Evolutionary conservation across 257 asterid species (phyloP).

Genomic region (Forsythia viridissima): DNA sequence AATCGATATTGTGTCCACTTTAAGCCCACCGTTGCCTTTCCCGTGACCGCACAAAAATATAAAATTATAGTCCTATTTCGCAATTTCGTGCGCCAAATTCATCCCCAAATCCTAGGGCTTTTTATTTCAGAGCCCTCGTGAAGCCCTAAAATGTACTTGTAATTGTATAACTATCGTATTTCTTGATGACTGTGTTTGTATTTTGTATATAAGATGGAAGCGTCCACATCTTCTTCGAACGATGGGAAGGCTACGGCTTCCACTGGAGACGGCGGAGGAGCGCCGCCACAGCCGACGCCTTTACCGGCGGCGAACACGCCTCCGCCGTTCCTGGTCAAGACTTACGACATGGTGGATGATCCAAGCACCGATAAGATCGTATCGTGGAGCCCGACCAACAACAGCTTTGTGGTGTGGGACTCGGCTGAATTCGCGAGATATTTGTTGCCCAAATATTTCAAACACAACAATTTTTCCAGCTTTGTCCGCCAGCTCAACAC

Average conservation of each 20-base stretch:
- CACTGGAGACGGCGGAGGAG: constrained; percentile 29
- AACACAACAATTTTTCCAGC: constrained; percentile 85
- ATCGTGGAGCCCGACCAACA: constrained; percentile 74
- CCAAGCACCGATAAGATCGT: constrained; percentile 64
- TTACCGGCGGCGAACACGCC: constrained; percentile 54
- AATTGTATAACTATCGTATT: not conserved
- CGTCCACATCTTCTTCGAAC: constrained; percentile 3
- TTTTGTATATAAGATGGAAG: constrained; percentile 33
- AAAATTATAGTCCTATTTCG: not conserved
- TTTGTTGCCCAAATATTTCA: constrained; percentile 71
- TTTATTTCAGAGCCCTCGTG: not conserved
- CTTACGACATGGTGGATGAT: constrained; percentile 88
- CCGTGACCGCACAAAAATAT: not conserved
- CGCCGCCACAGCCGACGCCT: constrained; percentile 45
- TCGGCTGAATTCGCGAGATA: constrained; percentile 68
- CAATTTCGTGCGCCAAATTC: not conserved
- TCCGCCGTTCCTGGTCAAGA: constrained; percentile 80
- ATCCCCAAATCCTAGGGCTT: not conserved
- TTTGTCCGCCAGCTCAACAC: constrained; percentile 71
- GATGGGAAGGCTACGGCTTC: constrained; percentile 13
- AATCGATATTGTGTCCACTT: not conserved
- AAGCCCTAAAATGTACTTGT: not conserved
- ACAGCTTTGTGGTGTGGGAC: constrained; percentile 81
- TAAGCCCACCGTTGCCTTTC: not conserved
- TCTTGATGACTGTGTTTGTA: constrained; percentile 2